Conservation (phyloP, 345 rosid species). For the Heritiera littoralis region DNA sequence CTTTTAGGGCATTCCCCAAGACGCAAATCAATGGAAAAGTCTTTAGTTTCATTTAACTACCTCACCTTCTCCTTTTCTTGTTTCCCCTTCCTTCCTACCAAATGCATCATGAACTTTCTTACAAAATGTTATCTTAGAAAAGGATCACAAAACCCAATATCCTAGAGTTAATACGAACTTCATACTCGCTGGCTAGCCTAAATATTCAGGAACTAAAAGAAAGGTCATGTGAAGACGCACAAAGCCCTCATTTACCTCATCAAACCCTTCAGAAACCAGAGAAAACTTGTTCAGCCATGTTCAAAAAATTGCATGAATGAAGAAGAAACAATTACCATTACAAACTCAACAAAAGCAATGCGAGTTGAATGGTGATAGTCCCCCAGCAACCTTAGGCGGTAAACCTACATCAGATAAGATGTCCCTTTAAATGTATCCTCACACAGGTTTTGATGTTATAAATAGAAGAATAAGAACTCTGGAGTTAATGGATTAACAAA, state of each 20-base stretch:
- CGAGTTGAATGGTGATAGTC: slow-evolving; percentile 86
- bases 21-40: neutral
- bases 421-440: slow-evolving; percentile 13
- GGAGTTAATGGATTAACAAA: slow-evolving; percentile 30
- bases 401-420: slow-evolving; percentile 48
- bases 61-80: neutral
- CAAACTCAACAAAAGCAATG: slow-evolving; percentile 81
- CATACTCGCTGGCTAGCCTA: slow-evolving; percentile 7
- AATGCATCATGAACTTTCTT: neutral
- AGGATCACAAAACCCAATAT: slow-evolving; percentile 3
- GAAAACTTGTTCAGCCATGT: slow-evolving; percentile 7
- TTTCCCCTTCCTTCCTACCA: neutral
- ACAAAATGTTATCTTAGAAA: neutral
- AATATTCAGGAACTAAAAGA: neutral
- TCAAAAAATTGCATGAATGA: neutral
- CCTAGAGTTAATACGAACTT: neutral
- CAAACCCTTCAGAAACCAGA: slow-evolving; percentile 12
- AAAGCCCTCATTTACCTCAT: neutral
- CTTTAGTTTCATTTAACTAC: neutral
- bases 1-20: neutral
- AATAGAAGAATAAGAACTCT: neutral
- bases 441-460: neutral
- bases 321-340: slow-evolving; percentile 48
- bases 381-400: slow-evolving; percentile 78
- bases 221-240: neutral